Percentiles rank a stretch among this genome's conserved stretches.
These are phyloP conservation scores for Rubia occidens DNA, from an alignment of 305 asterid genomes.

Conservation along the genomic window DNA sequence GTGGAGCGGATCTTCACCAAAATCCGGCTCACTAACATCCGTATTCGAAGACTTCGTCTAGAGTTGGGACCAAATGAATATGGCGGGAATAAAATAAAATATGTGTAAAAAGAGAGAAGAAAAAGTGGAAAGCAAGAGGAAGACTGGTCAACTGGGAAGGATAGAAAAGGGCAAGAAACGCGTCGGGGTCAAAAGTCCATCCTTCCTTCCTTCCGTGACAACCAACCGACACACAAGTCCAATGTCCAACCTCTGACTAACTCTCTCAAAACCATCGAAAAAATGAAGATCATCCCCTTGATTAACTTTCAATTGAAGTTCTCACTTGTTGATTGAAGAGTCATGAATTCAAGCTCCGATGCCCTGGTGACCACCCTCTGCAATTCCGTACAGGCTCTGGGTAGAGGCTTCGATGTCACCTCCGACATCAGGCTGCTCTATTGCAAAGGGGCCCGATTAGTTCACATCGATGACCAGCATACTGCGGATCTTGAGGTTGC, in stretches of 20 bases:
- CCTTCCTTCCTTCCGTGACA: conserved; percentile 21
- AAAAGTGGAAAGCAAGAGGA: neutral
- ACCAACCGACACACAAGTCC: conserved; percentile 33
- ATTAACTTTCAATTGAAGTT: conserved; percentile 13
- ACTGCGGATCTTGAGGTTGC: conserved; percentile 49
- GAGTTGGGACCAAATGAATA: no score
- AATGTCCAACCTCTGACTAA: conserved; percentile 88
- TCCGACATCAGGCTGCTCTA: conserved; percentile 90
- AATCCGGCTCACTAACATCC: no score
- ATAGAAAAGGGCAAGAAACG: conserved; percentile 14
- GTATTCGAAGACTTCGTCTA: no score
- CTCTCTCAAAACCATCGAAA: conserved; percentile 18
- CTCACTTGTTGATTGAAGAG: conserved; percentile 11
- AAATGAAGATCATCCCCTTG: neutral
- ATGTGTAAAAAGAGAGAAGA: neutral
- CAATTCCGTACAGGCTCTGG: conserved; percentile 92
- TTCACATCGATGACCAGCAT: conserved; percentile 55
- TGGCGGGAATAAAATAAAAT: no score
- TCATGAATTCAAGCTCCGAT: conserved; percentile 21
- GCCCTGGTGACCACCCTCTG: conserved; percentile 62
- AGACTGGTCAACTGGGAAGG: conserved; percentile 20
- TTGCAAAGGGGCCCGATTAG: conserved; percentile 84
- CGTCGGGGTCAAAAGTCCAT: conserved; percentile 37
- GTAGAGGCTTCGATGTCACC: conserved; percentile 96
- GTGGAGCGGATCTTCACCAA: no score